Percentiles rank a stretch among this genome's conserved stretches.
phyloP scores from a whole-genome alignment of 2,329 filamentous ascomycete species.

The Cladosporium sp. region DNA sequence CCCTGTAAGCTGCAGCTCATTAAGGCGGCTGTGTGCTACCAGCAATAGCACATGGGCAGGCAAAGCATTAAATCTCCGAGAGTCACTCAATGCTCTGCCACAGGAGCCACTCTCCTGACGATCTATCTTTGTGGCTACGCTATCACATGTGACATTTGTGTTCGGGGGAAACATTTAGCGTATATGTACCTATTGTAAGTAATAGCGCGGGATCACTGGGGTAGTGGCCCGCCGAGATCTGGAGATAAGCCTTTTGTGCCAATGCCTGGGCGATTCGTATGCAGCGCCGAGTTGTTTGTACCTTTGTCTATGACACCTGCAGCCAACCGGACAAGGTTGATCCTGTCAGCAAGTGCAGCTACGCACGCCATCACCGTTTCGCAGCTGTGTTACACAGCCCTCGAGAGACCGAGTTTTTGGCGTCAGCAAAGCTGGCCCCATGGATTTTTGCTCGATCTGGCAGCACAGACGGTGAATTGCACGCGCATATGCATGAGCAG shows the following conservation, averaged over 20 bases:
- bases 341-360: not conserved
- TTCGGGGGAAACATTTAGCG: not conserved
- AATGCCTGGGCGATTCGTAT: not conserved
- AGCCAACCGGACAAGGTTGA: not conserved
- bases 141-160: not conserved
- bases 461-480: not conserved
- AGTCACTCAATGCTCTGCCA: not conserved
- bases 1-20: not conserved
- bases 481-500: conserved; percentile 3
- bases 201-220: not conserved
- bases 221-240: not conserved
- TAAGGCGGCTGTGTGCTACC: conserved; percentile 3
- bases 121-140: not conserved
- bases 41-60: not conserved
- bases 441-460: not conserved
- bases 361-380: not conserved
- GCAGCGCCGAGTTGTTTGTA: not conserved
- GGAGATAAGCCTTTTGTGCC: not conserved
- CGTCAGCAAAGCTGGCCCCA: not conserved
- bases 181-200: not conserved
- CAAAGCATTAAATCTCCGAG: not conserved
- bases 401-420: not conserved
- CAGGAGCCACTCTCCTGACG: not conserved
- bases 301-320: not conserved
- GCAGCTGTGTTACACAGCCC: not conserved